Evolutionary conservation across 768 basidiomycete genomes (phyloP), one percentile per base, ranked within the genome.

Genomic region (Dictyophora rubrovolvata): DNA sequence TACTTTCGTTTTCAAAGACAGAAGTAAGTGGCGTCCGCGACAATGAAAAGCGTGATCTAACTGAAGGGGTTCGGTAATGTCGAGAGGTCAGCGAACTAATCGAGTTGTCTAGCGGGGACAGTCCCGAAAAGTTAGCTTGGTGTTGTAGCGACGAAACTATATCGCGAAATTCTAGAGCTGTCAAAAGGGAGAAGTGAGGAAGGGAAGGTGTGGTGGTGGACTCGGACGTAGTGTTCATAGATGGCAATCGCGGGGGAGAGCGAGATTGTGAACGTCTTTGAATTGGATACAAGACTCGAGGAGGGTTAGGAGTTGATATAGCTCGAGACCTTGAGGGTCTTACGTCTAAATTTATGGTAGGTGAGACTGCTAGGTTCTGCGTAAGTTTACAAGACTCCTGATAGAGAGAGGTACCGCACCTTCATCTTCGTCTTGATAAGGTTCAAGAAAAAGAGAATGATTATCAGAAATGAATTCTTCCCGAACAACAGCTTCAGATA

Each of bases 121-220:
- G 73, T 0, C 82, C 78, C 0, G 79, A 71, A 0, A 75, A 75
- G 1, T 81, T 77, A 10, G 86, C 85, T 65, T 93, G 83, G 53
- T 77, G 77, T 62, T 84, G 82, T 21, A 99, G 75, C 0, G 87
- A 85, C 11, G 87, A 78, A 20, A 99, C 87, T 21, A 97, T 88
- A 60, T 93, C 86, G 17, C 93, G 80, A 72, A 99, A 99, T 70
- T 99, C 96, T 48, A 99, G 80, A 0, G 96, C 96, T 9, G 95
- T 92, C 5, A 98, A 81, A 1, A 99, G 80, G 2, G 95, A 97
- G 65, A 92, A 92, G 0, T 87, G 89, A 2, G 87, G 88, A 71
- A 91, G 79, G 21, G 71, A 70, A 63, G 73, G 60, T 21, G 76
- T 61, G 21, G 51, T n/a, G 63, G 52, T 69, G 63, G 6, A 82